phyloP scores from a whole-genome alignment of 1,139 yeast species.

The Blastobotrys proliferans region DNA sequence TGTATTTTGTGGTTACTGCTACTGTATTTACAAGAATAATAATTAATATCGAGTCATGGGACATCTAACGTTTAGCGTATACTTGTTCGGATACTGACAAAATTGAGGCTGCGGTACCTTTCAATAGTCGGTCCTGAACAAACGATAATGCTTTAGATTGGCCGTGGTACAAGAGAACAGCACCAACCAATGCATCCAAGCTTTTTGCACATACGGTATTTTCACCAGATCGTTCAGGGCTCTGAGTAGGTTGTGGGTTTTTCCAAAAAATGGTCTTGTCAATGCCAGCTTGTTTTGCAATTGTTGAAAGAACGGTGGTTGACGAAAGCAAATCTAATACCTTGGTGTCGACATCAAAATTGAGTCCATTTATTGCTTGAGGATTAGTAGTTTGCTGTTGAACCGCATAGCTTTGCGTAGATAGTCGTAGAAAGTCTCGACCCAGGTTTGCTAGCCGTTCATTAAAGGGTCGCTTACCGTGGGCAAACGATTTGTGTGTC shows the following conservation, averaged over 20 bases:
- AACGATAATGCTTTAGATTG: constrained; percentile 34
- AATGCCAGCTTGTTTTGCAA: constrained; percentile 31
- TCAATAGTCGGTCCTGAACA: constrained; percentile 30
- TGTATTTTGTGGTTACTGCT: background rate
- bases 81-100: constrained; percentile 15
- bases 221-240: constrained; percentile 19
- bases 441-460: constrained; percentile 80
- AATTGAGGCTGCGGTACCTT: constrained; percentile 18
- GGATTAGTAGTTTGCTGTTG: constrained; percentile 32
- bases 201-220: constrained; percentile 59
- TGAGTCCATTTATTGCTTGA: constrained; percentile 48
- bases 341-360: constrained; percentile 46
- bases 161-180: constrained; percentile 69
- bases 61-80: constrained; percentile 1
- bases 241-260: constrained; percentile 27
- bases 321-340: constrained; percentile 32
- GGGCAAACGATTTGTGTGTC: constrained; percentile 92
- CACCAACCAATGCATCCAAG: constrained; percentile 75
- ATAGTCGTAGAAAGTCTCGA: constrained; percentile 61
- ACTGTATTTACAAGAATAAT: background rate
- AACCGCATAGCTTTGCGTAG: constrained; percentile 51
- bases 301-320: constrained; percentile 42
- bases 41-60: background rate
- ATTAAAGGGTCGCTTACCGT: constrained; percentile 83
- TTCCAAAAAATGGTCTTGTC: constrained; percentile 65